Evolutionary conservation across 768 basidiomycete genomes (phyloP).

Genomic region (Bullera alba): DNA sequence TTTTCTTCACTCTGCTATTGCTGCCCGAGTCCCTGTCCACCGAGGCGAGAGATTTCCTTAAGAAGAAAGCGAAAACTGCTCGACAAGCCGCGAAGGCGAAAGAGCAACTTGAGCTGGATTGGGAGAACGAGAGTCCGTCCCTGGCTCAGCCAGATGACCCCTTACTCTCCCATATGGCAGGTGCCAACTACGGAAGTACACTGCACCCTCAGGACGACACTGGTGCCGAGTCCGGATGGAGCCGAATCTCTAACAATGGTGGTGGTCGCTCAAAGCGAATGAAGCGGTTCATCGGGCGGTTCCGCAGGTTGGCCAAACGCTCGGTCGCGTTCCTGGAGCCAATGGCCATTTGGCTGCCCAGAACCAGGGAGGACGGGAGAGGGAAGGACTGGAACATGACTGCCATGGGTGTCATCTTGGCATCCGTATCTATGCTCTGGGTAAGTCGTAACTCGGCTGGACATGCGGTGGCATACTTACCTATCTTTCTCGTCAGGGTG

Average conservation of each 20-base stretch:
- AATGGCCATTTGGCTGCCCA: slow-evolving; percentile 63
- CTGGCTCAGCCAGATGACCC: slow-evolving; percentile 1
- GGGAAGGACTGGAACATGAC: slow-evolving; percentile 69
- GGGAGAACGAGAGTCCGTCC: slow-evolving; percentile 39
- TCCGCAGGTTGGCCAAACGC: slow-evolving; percentile 42
- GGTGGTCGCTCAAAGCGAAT: slow-evolving; percentile 8
- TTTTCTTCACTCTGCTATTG: slow-evolving; percentile 59
- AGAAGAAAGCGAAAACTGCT: slow-evolving; percentile 23
- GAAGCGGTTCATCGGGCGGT: slow-evolving; percentile 29
- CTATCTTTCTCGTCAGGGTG: slow-evolving; percentile 24
- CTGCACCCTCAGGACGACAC: not conserved
- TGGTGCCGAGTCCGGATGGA: slow-evolving; percentile 28
- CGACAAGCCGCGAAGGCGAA: slow-evolving; percentile 14
- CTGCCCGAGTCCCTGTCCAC: slow-evolving; percentile 58
- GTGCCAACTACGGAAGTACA: not conserved
- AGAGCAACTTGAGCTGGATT: slow-evolving; percentile 37
- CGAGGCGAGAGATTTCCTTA: slow-evolving; percentile 46
- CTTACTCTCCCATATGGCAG: too few species aligned
- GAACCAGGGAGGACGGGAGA: slow-evolving; percentile 42
- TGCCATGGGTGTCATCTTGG: slow-evolving; percentile 58
- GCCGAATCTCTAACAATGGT: slow-evolving; percentile 5
- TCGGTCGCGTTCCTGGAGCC: slow-evolving; percentile 56
- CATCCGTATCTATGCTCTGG: slow-evolving; percentile 59
- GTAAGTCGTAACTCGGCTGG: slow-evolving; percentile 47
- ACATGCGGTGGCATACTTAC: not conserved